Percentiles rank a stretch among this genome's conserved stretches.
These are phyloP conservation scores for Scheffersomyces quercinus DNA, from an alignment of 1,139 yeast genomes.

Conservation along the genomic window DNA sequence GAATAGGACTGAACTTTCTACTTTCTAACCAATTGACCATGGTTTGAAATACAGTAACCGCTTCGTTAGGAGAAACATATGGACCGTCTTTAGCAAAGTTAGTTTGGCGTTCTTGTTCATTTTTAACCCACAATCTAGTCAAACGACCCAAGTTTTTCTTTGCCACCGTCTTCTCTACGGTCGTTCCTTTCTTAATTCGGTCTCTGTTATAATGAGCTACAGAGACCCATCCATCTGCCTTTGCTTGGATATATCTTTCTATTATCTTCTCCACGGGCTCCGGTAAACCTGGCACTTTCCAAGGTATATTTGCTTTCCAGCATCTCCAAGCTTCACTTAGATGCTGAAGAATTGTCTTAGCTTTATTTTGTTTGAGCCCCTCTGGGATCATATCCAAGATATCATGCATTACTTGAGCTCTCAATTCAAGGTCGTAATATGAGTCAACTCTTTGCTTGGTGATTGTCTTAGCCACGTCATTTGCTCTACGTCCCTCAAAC, in stretches of 20 bases:
- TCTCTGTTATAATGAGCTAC: constrained; percentile 93
- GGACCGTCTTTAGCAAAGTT: constrained; percentile 87
- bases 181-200: constrained; percentile 80
- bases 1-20: constrained; percentile 81
- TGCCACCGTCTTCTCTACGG: constrained; percentile 92
- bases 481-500: constrained; percentile 92
- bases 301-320: constrained; percentile 98
- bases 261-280: constrained; percentile 85
- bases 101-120: constrained; percentile 87
- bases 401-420: constrained; percentile 95
- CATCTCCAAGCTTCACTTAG: constrained; percentile 99
- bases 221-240: constrained; percentile 96
- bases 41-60: constrained; percentile 80
- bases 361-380: constrained; percentile 83
- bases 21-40: constrained; percentile 94
- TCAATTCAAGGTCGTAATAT: constrained; percentile 86
- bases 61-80: constrained; percentile 81
- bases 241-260: constrained; percentile 86
- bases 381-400: constrained; percentile 97
- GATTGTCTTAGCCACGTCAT: constrained; percentile 89
- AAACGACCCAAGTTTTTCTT: constrained; percentile 89
- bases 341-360: constrained; percentile 88
- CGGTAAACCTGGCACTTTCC: constrained; percentile 98
- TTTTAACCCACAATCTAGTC: constrained; percentile 88
- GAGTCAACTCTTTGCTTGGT: constrained; percentile 96